Evolutionary conservation across 2,329 filamentous ascomycete species (phyloP).

Genomic region (Akanthomyces lecanii): DNA sequence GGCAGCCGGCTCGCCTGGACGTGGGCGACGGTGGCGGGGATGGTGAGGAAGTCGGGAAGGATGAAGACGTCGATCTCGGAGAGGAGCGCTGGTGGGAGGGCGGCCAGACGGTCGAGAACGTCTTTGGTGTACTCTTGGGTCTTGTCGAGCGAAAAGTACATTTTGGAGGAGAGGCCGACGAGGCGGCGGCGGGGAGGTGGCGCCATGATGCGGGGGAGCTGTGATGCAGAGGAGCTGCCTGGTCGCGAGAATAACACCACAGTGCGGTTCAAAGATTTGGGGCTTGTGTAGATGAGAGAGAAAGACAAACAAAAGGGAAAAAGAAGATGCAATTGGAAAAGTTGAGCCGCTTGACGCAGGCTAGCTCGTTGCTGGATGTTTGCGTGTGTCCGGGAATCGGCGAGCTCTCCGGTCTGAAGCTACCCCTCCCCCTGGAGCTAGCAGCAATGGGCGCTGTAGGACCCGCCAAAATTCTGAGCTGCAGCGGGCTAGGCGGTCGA

Average conservation of each 20-base stretch:
- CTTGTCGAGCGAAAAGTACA: slow-evolving; percentile 69
- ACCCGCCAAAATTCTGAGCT: neutral
- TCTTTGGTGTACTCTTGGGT: slow-evolving; percentile 54
- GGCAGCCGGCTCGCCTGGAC: slow-evolving; percentile 37
- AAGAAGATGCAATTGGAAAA: no score
- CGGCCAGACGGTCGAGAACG: slow-evolving; percentile 44
- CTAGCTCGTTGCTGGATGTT: no score
- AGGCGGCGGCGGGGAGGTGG: slow-evolving; percentile 51
- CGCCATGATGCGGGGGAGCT: slow-evolving; percentile 19
- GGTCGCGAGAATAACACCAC: neutral
- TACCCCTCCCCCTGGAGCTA: neutral
- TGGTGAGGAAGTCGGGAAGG: slow-evolving; percentile 71
- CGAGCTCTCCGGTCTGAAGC: neutral
- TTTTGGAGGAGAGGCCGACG: slow-evolving; percentile 71
- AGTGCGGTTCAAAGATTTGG: no score
- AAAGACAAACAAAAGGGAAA: no score
- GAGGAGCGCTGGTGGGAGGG: slow-evolving; percentile 37
- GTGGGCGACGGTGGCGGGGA: slow-evolving; percentile 49
- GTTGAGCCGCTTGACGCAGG: no score
- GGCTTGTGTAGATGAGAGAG: neutral
- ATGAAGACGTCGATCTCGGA: slow-evolving; percentile 66
- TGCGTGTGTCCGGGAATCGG: neutral
- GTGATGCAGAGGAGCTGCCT: neutral
- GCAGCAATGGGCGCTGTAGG: neutral
- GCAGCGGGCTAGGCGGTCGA: neutral